Evolutionary conservation across 768 basidiomycete genomes (phyloP).

Genomic region (Trametes elegans): DNA sequence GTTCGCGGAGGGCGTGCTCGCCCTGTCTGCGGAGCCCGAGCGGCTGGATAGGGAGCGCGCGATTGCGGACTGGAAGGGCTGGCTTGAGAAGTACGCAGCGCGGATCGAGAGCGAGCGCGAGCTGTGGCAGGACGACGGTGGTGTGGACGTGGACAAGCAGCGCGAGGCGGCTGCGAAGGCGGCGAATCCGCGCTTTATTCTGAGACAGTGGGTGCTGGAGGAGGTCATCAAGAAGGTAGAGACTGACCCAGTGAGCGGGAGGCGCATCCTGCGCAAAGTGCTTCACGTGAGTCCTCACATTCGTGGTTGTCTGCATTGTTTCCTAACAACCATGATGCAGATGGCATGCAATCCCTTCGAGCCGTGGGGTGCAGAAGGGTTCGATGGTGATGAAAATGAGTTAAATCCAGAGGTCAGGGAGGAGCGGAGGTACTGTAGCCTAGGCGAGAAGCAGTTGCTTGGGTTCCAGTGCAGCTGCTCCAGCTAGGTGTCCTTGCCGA

Average conservation of each 20-base stretch:
- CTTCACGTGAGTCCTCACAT: slow-evolving; percentile 57
- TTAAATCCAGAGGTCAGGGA: slow-evolving; percentile 60
- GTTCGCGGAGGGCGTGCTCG: slow-evolving; percentile 47
- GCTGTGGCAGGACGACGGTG: slow-evolving; percentile 39
- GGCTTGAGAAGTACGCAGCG: slow-evolving; percentile 62
- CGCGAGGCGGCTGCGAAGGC: slow-evolving; percentile 49
- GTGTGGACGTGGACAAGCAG: slow-evolving; percentile 41
- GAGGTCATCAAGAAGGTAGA: slow-evolving; percentile 84
- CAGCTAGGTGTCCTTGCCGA: slow-evolving; percentile 43
- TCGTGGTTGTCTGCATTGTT: not conserved
- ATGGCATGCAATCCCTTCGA: slow-evolving; percentile 89
- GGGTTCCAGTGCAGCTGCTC: slow-evolving; percentile 96
- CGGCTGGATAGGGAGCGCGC: slow-evolving; percentile 44
- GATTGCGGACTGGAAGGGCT: slow-evolving; percentile 51
- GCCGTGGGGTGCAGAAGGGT: slow-evolving; percentile 79
- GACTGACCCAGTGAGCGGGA: slow-evolving; percentile 58
- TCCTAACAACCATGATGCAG: slow-evolving; percentile 34
- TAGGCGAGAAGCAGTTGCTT: slow-evolving; percentile 72
- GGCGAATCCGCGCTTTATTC: slow-evolving; percentile 87
- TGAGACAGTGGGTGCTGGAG: slow-evolving; percentile 95
- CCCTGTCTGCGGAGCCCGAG: slow-evolving; percentile 45
- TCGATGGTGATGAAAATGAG: slow-evolving; percentile 40
- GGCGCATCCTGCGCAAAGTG: slow-evolving; percentile 73
- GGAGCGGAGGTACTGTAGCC: slow-evolving; percentile 72
- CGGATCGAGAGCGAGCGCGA: slow-evolving; percentile 54